A percentile compares a stretch with the other conserved stretches of the same genome.
Conservation (phyloP, 495 filamentous ascomycete genomes). For the Lentithecium fluviatile region DNA sequence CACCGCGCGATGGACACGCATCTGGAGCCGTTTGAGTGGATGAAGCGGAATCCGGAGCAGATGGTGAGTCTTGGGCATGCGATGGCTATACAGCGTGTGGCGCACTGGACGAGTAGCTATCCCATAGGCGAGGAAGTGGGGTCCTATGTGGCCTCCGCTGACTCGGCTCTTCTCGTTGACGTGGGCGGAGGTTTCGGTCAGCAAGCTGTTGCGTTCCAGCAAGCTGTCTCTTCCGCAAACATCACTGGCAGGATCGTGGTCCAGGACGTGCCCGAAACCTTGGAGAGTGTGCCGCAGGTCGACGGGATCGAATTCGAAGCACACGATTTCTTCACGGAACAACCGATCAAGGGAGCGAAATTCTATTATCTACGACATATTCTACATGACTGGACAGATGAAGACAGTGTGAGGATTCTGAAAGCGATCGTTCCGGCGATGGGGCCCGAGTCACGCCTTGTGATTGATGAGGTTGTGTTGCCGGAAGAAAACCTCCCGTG, state of each 20-base stretch:
- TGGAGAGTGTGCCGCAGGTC: conserved; percentile 43
- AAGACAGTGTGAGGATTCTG: conserved; percentile 12
- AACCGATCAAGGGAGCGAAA: conserved; percentile 49
- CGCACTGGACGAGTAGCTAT: conserved; percentile 9
- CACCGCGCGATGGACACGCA: conserved; percentile 13
- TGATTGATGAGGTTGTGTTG: conserved; percentile 23
- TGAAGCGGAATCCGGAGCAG: conserved; percentile 15
- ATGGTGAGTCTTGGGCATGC: conserved; percentile 18
- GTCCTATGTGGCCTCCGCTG: background rate
- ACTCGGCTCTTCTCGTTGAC: conserved; percentile 44
- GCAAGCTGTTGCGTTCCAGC: conserved; percentile 49
- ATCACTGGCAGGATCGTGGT: conserved; percentile 51
- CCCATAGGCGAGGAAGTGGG: conserved; percentile 11
- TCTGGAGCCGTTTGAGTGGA: conserved; percentile 18
- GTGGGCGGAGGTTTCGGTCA: conserved; percentile 57
- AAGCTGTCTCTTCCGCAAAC: conserved; percentile 25
- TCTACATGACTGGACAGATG: conserved; percentile 23
- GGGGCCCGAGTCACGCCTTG: conserved; percentile 10
- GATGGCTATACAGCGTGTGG: conserved; percentile 11
- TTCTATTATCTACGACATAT: conserved; percentile 26
- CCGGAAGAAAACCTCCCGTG: conserved; percentile 14
- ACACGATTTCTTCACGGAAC: conserved; percentile 53
- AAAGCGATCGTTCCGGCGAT: conserved; percentile 14
- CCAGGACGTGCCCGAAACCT: conserved; percentile 52
- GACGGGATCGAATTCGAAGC: conserved; percentile 49